These are phyloP conservation scores for Aspergillus sclerotioniger DNA, from an alignment of 495 filamentous ascomycete genomes.

Conservation along the genomic window DNA sequence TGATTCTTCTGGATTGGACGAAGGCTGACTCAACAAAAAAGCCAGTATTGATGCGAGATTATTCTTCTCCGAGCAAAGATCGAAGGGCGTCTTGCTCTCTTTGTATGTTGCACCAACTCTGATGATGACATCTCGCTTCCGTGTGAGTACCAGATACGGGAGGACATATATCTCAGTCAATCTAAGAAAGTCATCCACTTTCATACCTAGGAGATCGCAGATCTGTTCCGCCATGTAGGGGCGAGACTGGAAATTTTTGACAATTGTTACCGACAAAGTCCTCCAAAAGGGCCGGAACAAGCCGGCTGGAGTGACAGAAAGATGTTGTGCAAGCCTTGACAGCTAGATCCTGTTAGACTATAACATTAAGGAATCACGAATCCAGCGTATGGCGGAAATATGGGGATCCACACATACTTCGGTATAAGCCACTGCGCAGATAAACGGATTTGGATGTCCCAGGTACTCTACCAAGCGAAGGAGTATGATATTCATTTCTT, in stretches of 20 bases:
- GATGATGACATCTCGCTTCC: slow-evolving; percentile 73
- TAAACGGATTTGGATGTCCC: slow-evolving; percentile 74
- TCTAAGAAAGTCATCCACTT: slow-evolving; percentile 68
- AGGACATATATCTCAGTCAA: slow-evolving; percentile 77
- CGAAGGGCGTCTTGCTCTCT: slow-evolving; percentile 54
- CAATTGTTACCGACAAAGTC: slow-evolving; percentile 71
- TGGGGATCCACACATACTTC: slow-evolving; percentile 53
- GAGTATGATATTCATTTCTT: slow-evolving; percentile 82
- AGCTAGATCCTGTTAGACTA: slow-evolving; percentile 38
- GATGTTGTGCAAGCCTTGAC: slow-evolving; percentile 61
- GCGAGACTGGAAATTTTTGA: slow-evolving; percentile 73
- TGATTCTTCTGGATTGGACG: slow-evolving; percentile 60
- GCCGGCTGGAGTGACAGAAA: slow-evolving; percentile 55
- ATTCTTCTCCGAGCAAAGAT: slow-evolving; percentile 58
- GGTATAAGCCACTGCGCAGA: slow-evolving; percentile 76
- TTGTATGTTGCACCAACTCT: slow-evolving; percentile 74
- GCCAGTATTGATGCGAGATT: slow-evolving; percentile 81
- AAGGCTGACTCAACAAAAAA: slow-evolving; percentile 71
- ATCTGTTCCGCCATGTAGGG: slow-evolving; percentile 80
- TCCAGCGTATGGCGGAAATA: background rate
- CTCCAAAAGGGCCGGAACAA: slow-evolving; percentile 86
- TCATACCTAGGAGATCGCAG: slow-evolving; percentile 73
- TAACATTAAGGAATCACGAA: background rate
- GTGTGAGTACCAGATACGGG: slow-evolving; percentile 78
- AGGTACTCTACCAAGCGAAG: slow-evolving; percentile 81